Evolutionary conservation across 1,139 yeast species (phyloP), one percentile per base, ranked within the genome.

Genomic region (Candida anutae): DNA sequence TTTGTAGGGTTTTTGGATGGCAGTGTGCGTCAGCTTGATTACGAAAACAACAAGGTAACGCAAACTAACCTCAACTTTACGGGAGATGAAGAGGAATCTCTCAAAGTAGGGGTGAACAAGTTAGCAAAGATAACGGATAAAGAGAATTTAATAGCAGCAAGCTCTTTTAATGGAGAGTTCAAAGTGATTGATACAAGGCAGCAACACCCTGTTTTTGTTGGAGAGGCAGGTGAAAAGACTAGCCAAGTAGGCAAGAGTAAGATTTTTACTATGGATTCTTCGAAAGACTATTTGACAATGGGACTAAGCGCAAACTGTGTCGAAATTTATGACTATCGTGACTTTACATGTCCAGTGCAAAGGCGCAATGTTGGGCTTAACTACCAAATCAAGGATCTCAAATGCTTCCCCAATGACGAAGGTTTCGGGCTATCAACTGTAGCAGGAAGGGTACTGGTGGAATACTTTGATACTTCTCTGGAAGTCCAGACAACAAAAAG

Each of bases 391-490:
- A 61, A 77, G 27, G 74, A 74, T 22, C 44, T 85, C 16, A 63
- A 65, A 36, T 62, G 79, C 28, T 65, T 77, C 38, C 83, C 85
- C 0, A 47, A 56, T 28, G 72, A 71, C 3, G 55, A 60, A 23
- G 94, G 94, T 0, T 85, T 76, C 48, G 87, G 83, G 0, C 69
- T 80, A 22, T 66, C 88, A n/a, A 79, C 94, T 3, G 68, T 85
- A 10, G 96, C 87, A 42, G 96, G 96, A 0, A 61, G 95, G 25
- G 90, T 84, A 0, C 80, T 94, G 0, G 71, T 88, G 22, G 95
- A 85, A 39, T 79, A 70, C 45, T 74, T 77, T 34, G 74, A 78
- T 31, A 62, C 70, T 3, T 48, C 67, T 0, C 67, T 70, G 1
- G 60, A 58, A 13, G 50, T 52, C 0, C 78, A 74, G 36, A 40